Conservation (phyloP, 176 grass and related monocot species). For the Themeda triandra region DNA sequence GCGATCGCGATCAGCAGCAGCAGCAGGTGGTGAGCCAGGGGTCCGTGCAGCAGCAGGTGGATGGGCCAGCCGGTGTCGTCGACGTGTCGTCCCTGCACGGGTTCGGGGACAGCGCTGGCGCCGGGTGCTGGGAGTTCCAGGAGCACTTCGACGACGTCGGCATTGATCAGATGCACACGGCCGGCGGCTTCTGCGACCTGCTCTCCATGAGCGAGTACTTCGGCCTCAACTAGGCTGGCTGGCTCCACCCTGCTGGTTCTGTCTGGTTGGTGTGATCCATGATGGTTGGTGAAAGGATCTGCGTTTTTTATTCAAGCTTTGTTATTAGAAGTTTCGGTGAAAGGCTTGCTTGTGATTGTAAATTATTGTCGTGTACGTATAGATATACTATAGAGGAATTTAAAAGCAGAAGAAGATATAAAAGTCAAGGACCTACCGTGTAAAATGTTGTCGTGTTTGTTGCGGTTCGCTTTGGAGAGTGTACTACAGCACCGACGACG, state of each 20-base stretch:
- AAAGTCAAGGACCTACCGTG: slow-evolving; percentile 8
- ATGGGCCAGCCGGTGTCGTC: slow-evolving; percentile 17
- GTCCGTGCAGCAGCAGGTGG: slow-evolving; percentile 35
- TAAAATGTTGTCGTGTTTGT: slow-evolving; percentile 5
- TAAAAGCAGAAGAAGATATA: neutral
- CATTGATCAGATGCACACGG: slow-evolving; percentile 42
- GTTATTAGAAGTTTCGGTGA: slow-evolving; percentile 4
- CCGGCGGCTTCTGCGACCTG: slow-evolving; percentile 52
- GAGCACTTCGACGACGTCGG: slow-evolving; percentile 67
- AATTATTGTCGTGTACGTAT: slow-evolving; percentile 38
- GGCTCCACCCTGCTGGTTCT: neutral
- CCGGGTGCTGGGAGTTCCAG: slow-evolving; percentile 50
- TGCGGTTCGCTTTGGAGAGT: slow-evolving; percentile 12
- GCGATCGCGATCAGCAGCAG: slow-evolving; percentile 12
- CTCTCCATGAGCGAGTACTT: slow-evolving; percentile 53
- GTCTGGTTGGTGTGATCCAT: neutral
- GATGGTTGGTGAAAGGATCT: neutral
- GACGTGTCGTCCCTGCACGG: slow-evolving; percentile 39
- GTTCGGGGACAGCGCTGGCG: slow-evolving; percentile 35
- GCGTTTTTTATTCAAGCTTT: neutral
- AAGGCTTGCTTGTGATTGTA: slow-evolving; percentile 37
- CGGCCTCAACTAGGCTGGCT: slow-evolving; percentile 44
- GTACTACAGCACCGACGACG: slow-evolving; percentile 20
- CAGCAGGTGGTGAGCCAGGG: slow-evolving; percentile 19
- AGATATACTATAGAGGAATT: slow-evolving; percentile 16